Evolutionary conservation across 2,329 filamentous ascomycete species (phyloP).

Genomic region (Talaromyces sp.): DNA sequence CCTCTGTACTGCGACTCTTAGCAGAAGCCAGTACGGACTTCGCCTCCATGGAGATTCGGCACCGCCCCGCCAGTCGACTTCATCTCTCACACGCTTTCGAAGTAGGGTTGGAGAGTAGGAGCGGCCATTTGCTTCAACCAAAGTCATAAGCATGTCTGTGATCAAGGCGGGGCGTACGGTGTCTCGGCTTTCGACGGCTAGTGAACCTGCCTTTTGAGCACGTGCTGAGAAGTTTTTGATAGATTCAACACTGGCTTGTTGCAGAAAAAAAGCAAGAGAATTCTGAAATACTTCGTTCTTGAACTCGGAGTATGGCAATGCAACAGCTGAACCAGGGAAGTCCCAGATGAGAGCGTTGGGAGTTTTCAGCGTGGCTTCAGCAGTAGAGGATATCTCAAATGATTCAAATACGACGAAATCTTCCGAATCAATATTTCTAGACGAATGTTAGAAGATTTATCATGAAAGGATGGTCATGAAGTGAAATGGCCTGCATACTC

Average conservation of each 20-base stretch:
- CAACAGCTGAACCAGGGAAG: slow-evolving; percentile 55
- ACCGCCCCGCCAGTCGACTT: slow-evolving; percentile 49
- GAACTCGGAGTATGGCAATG: slow-evolving; percentile 41
- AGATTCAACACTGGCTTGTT: slow-evolving; percentile 1
- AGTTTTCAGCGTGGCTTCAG: slow-evolving; percentile 49
- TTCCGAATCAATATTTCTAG: background rate
- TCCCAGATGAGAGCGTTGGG: slow-evolving; percentile 52
- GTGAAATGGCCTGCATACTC: slow-evolving; percentile 6
- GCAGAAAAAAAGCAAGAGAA: background rate
- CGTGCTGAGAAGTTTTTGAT: background rate
- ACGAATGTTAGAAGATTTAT: background rate
- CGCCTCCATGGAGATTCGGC: slow-evolving; percentile 57
- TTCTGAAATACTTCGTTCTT: slow-evolving; percentile 7
- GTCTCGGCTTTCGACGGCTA: slow-evolving; percentile 53
- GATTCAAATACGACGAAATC: slow-evolving; percentile 50
- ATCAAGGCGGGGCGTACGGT: slow-evolving; percentile 55
- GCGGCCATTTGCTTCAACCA: slow-evolving; percentile 54
- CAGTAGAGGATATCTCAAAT: slow-evolving; percentile 57
- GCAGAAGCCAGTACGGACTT: slow-evolving; percentile 57
- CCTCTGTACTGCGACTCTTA: slow-evolving; percentile 56
- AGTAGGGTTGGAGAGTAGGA: slow-evolving; percentile 35
- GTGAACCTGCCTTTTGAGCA: background rate
- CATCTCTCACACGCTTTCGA: slow-evolving; percentile 59
- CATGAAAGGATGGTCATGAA: background rate
- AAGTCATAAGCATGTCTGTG: slow-evolving; percentile 55